Evolutionary conservation across 2,329 filamentous ascomycete genomes (phyloP), one percentile per base, ranked within the genome.

Genomic region (Ascochyta clinopodiicola): DNA sequence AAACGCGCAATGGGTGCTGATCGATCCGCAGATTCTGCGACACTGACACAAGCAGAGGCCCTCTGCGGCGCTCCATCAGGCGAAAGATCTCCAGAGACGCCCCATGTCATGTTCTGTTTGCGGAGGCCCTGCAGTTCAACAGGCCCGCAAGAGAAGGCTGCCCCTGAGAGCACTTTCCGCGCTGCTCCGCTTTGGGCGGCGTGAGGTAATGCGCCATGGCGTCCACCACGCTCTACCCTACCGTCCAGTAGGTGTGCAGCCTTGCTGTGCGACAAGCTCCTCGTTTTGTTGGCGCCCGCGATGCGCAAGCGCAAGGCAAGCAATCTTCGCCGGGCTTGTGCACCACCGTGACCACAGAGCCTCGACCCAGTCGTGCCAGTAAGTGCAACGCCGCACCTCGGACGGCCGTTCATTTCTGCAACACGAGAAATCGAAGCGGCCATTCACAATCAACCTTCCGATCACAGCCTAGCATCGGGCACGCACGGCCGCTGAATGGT

Each of bases 391-490:
- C 56, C 47, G 44, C 53, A 49, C 32, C 42, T 47, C 48, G 39
- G 51, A 43, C 44, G 60, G 56, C 60, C 54, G 49, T 61, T 73
- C 69, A 73, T 72, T 65, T 70, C 57, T 60, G 55, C 58, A 66
- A 73, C 68, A 72, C 70, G 70, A 71, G 59, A 61, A 67, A 67
- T 64, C 66, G 63, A 61, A 53, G 57, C 61, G 59, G 57, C 60
- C 57, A 62, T 63, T 43, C 52, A 58, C 55, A 61, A 56, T 40
- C 60, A 63, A 63, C 64, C 69, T 71, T 64, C 69, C 68, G 56
- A 54, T 63, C 58, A 43, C 1, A 60, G 67, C 32, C 49, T 73
- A 73, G 71, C 66, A 56, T 42, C 52, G 67, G 64, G 63, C 45
- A 62, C 57, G 56, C 56, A 59, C 55, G 56, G 53, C 44, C 53